A percentile compares a stretch with the other conserved stretches of the same genome.
Conservation (phyloP, 345 rosid species). For the Tarenaya hassleriana region DNA sequence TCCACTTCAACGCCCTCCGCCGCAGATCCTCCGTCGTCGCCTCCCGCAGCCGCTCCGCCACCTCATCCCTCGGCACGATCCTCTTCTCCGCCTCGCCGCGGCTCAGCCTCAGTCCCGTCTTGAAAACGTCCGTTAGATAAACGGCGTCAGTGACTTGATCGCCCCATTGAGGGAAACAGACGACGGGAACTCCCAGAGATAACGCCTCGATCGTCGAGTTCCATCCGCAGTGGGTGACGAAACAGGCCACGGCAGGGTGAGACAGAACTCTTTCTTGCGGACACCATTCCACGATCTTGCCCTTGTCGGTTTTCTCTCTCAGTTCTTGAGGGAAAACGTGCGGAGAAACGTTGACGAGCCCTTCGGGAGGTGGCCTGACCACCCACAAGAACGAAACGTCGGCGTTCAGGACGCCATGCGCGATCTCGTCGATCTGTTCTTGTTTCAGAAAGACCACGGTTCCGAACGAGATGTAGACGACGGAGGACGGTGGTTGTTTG, state of each 20-base stretch:
- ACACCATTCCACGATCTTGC: constrained; percentile 63
- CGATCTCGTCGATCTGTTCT: constrained; percentile 70
- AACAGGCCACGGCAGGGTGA: constrained; percentile 65
- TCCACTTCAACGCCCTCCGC: constrained; percentile 58
- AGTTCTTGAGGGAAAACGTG: constrained; percentile 60
- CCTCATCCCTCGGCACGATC: constrained; percentile 54
- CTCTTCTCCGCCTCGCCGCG: constrained; percentile 55
- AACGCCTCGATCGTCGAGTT: constrained; percentile 78
- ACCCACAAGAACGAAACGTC: constrained; percentile 70
- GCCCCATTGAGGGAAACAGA: constrained; percentile 79
- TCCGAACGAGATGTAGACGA: constrained; percentile 86
- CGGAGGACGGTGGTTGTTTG: constrained; percentile 49
- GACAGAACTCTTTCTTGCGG: constrained; percentile 68
- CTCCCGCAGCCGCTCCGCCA: constrained; percentile 53
- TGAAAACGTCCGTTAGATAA: constrained; percentile 55
- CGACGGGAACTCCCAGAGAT: constrained; percentile 53
- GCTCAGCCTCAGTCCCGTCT: constrained; percentile 57
- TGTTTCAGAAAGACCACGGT: constrained; percentile 52
- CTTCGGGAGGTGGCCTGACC: constrained; percentile 44
- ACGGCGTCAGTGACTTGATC: constrained; percentile 78
- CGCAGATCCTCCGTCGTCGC: constrained; percentile 51
- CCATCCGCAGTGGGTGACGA: constrained; percentile 90
- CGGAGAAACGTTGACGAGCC: constrained; percentile 22
- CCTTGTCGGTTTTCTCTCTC: constrained; percentile 42
- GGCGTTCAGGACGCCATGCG: constrained; percentile 50